These are phyloP conservation scores for Fraxinus albicans DNA, from an alignment of 305 asterid genomes.

Conservation along the genomic window DNA sequence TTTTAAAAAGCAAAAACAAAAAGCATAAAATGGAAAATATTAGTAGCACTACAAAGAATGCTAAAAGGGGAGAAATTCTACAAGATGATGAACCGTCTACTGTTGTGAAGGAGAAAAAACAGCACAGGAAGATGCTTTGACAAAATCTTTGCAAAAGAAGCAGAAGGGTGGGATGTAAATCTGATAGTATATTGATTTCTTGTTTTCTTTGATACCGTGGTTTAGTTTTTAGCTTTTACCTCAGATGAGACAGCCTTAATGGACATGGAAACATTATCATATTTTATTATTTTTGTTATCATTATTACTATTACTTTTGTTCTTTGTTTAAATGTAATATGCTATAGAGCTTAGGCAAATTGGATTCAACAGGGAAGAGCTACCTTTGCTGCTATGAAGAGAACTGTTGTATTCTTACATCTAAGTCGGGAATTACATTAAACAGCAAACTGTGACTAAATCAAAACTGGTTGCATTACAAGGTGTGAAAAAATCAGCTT, in stretches of 20 bases:
- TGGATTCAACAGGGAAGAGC: constrained; percentile 19
- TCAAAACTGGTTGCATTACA: constrained; percentile 1
- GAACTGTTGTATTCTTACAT: constrained; percentile 56
- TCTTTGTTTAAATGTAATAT: constrained; percentile 9
- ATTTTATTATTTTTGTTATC: background rate
- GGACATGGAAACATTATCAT: constrained; percentile 20
- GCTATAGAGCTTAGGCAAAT: constrained; percentile 3
- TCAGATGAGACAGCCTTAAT: constrained; percentile 17
- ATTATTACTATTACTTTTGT: constrained; percentile 19
- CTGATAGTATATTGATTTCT: background rate
- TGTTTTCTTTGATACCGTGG: background rate
- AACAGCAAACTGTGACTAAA: too few relatives aligned
- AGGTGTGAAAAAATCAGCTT: constrained; percentile 20
- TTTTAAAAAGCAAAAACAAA: constrained; percentile 37
- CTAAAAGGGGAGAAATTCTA: constrained; percentile 17
- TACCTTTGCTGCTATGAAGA: background rate
- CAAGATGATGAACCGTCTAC: constrained; percentile 17
- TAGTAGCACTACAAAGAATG: constrained; percentile 13
- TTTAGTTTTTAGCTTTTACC: constrained; percentile 16
- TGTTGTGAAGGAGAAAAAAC: constrained; percentile 37
- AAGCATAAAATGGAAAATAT: constrained; percentile 29
- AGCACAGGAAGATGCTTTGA: constrained; percentile 29
- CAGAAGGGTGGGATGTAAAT: constrained; percentile 33
- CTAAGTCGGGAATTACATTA: constrained; percentile 31
- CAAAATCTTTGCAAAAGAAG: constrained; percentile 37